Evolutionary conservation across 1,139 yeast species (phyloP).

Genomic region (Debaryomyces fabryi): DNA sequence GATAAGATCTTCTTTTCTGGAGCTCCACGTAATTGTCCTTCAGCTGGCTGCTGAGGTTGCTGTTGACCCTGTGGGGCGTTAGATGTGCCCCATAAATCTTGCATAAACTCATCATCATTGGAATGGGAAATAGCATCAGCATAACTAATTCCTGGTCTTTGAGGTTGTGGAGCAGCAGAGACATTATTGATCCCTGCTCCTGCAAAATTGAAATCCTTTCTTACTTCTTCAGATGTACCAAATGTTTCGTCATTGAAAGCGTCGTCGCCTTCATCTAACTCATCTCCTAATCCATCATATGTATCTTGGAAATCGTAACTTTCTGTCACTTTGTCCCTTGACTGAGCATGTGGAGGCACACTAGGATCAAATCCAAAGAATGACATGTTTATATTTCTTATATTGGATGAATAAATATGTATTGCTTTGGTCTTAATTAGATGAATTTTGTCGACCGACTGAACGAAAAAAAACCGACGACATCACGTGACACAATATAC

Average conservation of each 20-base stretch:
- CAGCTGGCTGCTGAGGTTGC: conserved; percentile 1
- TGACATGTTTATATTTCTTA: conserved; percentile 41
- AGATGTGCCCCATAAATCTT: conserved; percentile 50
- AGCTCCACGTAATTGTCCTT: conserved; percentile 13
- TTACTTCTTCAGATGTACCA: conserved; percentile 61
- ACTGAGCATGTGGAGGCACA: conserved; percentile 37
- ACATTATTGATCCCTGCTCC: conserved; percentile 26
- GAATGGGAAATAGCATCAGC: conserved; percentile 57
- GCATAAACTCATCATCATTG: conserved; percentile 53
- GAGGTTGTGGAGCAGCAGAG: conserved; percentile 21
- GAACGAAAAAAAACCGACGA: conserved; percentile 9
- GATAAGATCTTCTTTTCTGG: conserved; percentile 56
- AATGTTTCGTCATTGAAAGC: conserved; percentile 87
- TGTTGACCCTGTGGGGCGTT: conserved; percentile 31
- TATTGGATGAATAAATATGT: background rate
- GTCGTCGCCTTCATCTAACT: conserved; percentile 72
- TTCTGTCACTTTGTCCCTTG: conserved; percentile 21
- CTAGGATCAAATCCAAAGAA: conserved; percentile 59
- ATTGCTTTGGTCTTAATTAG: conserved; percentile 5
- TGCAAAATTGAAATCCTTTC: conserved; percentile 79
- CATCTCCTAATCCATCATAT: conserved; percentile 76
- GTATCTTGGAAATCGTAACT: conserved; percentile 80
- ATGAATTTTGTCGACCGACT: conserved; percentile 10
- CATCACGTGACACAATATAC: conserved; percentile 6
- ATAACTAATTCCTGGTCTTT: conserved; percentile 45